Base-by-base conservation (phyloP, 176 grass and related monocot species). In the Luzula sylvatica region DNA sequence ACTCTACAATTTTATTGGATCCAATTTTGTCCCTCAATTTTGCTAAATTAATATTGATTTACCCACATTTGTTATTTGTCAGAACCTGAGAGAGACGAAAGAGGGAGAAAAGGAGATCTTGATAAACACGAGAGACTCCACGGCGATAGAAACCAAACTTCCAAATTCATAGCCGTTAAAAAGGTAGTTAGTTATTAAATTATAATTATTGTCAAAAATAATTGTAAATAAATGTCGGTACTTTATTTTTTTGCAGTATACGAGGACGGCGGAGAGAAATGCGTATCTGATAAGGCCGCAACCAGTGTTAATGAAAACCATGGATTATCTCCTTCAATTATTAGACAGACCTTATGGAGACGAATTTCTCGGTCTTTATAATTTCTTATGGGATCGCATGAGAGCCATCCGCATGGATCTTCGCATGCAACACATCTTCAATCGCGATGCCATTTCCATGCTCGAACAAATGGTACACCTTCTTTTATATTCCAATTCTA, bases 331-430 rank as follows among this genome's bases (percentile, higher is more conserved):
- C 69, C 74, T 89, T 67, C 69, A 54, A 70, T 86, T 96, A 69
- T 51, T 96, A 60, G 74, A 96, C 67, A 77, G 78, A 52, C 50
- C 74, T 14, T 96, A 96, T 39, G 78, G 73, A 59, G 74, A 82
- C 18, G 80, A 60, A 55, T 96, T 96, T 35, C 71, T 96, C 70
- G 70, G 80, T 19, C 74, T 88, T 27, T 96, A 96, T 71, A 96
- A 96, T 62, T 96, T 96, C 65, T 65, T 96, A 67, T 96, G 90
- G 90, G 90, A 96, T 49, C 80, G 90, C 69, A 96, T 96, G 90
- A 73, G 90, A 73, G 90, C 84, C 3, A 79, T 96, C 73, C 83
- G 90, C 66, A 82, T 96, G 84, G 90, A 96, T 68, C 90, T 96
- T 58, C 78, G 90, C 64, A 96, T 96, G 90, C 90, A 96, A 48